Evolutionary conservation across 345 rosid genomes (phyloP).

Genomic region (Cardiospermum halicacabum): DNA sequence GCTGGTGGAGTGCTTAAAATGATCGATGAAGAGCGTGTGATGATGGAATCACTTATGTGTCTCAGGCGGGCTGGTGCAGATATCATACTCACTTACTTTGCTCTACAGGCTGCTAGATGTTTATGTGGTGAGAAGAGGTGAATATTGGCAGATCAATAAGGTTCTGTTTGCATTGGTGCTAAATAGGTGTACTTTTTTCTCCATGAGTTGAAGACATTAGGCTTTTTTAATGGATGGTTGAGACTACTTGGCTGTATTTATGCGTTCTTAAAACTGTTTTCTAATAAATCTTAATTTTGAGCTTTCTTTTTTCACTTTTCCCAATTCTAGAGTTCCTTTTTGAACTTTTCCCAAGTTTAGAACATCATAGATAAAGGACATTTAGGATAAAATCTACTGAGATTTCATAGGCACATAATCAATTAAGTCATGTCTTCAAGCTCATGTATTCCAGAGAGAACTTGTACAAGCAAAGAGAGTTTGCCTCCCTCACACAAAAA

Average conservation of each 20-base stretch:
- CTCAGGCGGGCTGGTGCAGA: constrained; percentile 89
- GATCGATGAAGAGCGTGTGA: constrained; percentile 88
- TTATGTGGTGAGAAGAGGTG: constrained; percentile 50
- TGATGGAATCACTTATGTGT: constrained; percentile 91
- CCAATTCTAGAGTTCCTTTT: not conserved
- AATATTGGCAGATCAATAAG: not conserved
- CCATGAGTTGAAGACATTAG: not conserved
- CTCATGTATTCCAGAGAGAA: constrained; percentile 30
- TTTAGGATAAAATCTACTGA: not conserved
- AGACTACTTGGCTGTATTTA: not conserved
- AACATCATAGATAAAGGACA: not conserved
- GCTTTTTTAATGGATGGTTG: not conserved
- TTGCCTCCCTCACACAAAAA: constrained; percentile 35
- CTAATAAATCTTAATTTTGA: not conserved
- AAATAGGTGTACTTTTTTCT: not conserved
- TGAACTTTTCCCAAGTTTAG: not conserved
- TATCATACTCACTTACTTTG: constrained; percentile 78
- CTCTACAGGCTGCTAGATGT: constrained; percentile 78
- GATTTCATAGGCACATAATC: too few relatives aligned
- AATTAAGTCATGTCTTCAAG: constrained; percentile 21
- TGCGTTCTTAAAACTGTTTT: not conserved
- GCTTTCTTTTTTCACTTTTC: not conserved
- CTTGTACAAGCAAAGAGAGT: constrained; percentile 48
- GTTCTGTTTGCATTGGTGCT: not conserved
- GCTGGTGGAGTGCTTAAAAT: constrained; percentile 80